These are phyloP conservation scores for Eucalyptus polyanthemos DNA, from an alignment of 345 rosid genomes.

Conservation along the genomic window DNA sequence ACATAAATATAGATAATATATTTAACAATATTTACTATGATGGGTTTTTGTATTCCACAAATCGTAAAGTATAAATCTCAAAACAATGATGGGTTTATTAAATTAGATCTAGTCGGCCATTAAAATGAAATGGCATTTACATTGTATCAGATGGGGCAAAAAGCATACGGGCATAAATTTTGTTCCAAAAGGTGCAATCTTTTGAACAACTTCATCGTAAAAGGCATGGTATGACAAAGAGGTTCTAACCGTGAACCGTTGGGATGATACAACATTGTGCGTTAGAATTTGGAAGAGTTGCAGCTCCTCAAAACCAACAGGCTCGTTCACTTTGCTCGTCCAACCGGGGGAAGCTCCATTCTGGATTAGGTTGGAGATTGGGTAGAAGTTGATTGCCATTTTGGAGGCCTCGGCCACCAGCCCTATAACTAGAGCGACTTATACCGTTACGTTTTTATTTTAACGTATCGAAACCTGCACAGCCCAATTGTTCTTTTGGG, in stretches of 20 bases:
- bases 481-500: rapidly evolving
- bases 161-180: neutral
- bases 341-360: neutral
- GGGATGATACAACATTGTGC: neutral
- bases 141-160: neutral
- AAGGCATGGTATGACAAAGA: neutral
- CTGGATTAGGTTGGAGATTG: neutral
- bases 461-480: rapidly evolving
- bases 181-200: neutral
- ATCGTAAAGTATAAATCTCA: neutral
- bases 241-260: neutral
- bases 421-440: neutral
- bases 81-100: neutral
- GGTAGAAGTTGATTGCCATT: too few species aligned
- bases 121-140: neutral
- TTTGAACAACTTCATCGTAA: neutral
- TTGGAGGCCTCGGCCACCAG: neutral
- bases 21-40: neutral
- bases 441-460: too few species aligned
- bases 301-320: neutral
- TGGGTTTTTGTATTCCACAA: neutral
- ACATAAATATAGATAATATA: neutral
- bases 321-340: neutral
- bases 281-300: neutral
- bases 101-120: neutral